phyloP scores from a whole-genome alignment of 345 rosid species.

The Eucalyptus camaldulensis region DNA sequence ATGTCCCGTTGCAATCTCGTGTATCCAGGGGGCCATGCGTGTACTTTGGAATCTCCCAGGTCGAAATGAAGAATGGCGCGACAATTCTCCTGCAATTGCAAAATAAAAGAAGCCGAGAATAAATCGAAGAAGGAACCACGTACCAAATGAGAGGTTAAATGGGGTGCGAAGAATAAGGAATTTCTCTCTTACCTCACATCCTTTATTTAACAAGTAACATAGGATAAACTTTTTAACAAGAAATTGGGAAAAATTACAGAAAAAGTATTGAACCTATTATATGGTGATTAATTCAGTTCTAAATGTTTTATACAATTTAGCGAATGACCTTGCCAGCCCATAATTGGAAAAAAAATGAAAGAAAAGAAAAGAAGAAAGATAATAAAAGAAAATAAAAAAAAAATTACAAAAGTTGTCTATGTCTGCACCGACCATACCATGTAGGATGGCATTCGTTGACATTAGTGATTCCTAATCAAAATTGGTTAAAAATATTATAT shows the following conservation, averaged over 20 bases:
- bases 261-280: neutral
- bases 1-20: neutral
- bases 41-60: neutral
- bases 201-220: neutral
- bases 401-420: neutral
- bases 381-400: neutral
- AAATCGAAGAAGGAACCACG: neutral
- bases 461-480: rapidly evolving
- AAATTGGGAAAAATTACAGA: neutral
- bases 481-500: neutral
- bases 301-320: neutral
- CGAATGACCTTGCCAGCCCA: neutral
- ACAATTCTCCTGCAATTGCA: neutral
- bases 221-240: neutral
- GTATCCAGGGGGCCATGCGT: neutral
- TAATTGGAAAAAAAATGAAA: neutral
- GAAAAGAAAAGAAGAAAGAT: neutral
- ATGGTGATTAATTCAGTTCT: neutral
- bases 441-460: rapidly evolving
- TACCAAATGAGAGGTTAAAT: neutral
- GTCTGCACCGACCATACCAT: rapidly evolving
- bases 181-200: neutral
- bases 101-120: neutral
- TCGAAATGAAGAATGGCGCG: neutral
- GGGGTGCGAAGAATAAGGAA: neutral